Evolutionary conservation across 2,329 filamentous ascomycete genomes (phyloP).

Genomic region (Nemania serpens): DNA sequence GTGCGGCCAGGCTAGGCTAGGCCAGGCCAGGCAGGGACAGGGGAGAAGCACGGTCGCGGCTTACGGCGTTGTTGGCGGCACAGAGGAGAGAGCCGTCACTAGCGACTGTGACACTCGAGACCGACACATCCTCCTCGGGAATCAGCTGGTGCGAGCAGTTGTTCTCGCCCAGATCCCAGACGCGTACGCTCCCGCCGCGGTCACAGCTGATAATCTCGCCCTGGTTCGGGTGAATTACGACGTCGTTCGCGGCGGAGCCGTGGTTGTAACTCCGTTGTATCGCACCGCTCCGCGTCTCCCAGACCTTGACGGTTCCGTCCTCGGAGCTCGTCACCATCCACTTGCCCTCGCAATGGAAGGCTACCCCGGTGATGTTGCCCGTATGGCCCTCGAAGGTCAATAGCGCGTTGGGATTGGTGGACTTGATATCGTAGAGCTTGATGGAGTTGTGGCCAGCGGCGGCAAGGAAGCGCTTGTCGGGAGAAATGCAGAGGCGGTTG

Average conservation of each 20-base stretch:
- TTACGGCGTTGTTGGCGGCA: constrained; percentile 87
- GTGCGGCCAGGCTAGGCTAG: no score
- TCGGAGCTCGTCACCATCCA: constrained; percentile 99
- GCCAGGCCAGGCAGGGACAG: no score
- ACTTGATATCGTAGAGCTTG: constrained; percentile 98
- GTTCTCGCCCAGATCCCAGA: constrained; percentile 97
- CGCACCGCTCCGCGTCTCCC: constrained; percentile 85
- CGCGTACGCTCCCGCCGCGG: constrained; percentile 85
- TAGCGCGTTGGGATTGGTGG: constrained; percentile 91
- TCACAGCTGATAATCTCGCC: constrained; percentile 98
- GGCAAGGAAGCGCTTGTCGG: constrained; percentile 94
- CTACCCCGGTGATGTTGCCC: constrained; percentile 93
- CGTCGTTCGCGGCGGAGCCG: constrained; percentile 88
- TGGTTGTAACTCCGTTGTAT: constrained; percentile 95
- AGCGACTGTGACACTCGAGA: constrained; percentile 93
- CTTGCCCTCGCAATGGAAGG: constrained; percentile 98
- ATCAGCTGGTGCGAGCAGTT: constrained; percentile 96
- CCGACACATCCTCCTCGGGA: constrained; percentile 91
- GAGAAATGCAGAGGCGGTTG: constrained; percentile 96
- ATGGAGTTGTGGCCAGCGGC: constrained; percentile 81
- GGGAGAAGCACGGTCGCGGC: constrained; percentile 31
- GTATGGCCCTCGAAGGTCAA: constrained; percentile 96
- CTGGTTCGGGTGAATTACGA: constrained; percentile 99
- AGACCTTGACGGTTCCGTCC: constrained; percentile 95
- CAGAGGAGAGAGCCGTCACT: constrained; percentile 92